Conservation (phyloP, 495 filamentous ascomycete genomes). For the Aeminium ludgeri region DNA sequence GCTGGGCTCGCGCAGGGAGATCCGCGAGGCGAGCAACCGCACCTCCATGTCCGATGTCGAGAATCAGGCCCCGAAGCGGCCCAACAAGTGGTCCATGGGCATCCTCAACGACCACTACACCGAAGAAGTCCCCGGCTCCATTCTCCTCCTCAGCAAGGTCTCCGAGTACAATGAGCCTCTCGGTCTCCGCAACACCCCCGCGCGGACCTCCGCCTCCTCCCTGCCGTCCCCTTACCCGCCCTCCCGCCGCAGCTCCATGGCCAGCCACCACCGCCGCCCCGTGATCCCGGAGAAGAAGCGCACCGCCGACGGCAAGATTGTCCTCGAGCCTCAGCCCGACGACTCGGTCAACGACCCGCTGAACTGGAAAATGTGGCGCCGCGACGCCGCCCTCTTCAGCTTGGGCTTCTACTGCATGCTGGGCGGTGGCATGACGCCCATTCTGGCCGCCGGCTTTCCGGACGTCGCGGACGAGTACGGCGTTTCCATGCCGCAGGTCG, state of each 20-base stretch:
- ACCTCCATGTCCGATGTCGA: constrained; percentile 13
- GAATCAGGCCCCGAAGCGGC: constrained; percentile 2
- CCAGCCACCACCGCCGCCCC: constrained; percentile 15
- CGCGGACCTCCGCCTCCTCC: constrained; percentile 60
- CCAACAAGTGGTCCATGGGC: constrained; percentile 53
- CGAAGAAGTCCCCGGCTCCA: constrained; percentile 81
- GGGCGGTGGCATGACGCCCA: constrained; percentile 82
- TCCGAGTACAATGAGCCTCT: constrained; percentile 64
- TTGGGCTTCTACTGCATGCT: constrained; percentile 85
- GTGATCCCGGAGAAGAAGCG: constrained; percentile 43
- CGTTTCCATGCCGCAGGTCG: constrained; percentile 56
- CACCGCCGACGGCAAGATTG: constrained; percentile 67
- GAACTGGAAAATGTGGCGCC: constrained; percentile 76
- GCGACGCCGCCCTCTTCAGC: constrained; percentile 66
- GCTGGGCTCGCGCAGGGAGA: constrained; percentile 5
- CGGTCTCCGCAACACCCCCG: constrained; percentile 58
- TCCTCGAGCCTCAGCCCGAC: constrained; percentile 84
- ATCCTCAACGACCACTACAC: constrained; percentile 70
- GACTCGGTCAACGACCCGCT: constrained; percentile 81
- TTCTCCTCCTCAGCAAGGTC: constrained; percentile 51
- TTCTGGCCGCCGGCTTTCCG: constrained; percentile 80
- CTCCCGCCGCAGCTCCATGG: constrained; percentile 19
- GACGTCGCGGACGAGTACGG: constrained; percentile 56
- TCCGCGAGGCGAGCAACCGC: constrained; percentile 6
- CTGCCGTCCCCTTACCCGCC: constrained; percentile 40